Percentiles rank a stretch among this genome's conserved stretches.
These are phyloP conservation scores for Musa troglodytarum DNA, from an alignment of 176 grass and related monocot genomes.

Conservation along the genomic window DNA sequence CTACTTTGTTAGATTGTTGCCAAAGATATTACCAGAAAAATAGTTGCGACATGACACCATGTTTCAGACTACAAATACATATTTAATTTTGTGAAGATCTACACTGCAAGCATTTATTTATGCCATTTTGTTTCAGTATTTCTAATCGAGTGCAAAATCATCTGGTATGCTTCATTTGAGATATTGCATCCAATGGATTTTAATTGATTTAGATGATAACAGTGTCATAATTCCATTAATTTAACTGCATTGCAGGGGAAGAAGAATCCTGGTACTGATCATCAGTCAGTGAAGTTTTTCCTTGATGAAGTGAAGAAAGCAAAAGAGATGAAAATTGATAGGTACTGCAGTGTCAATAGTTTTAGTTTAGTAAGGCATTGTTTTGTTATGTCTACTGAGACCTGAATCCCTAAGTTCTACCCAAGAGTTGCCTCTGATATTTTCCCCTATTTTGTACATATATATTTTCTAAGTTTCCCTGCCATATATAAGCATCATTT, in stretches of 20 bases:
- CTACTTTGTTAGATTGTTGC: background rate
- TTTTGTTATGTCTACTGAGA: background rate
- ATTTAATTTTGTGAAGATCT: background rate
- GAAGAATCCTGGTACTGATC: conserved; percentile 76
- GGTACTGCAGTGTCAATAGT: conserved; percentile 18
- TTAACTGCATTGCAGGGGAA: conserved; percentile 56
- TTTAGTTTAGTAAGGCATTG: background rate
- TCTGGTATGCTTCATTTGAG: background rate
- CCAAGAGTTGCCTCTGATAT: background rate
- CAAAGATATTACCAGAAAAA: background rate
- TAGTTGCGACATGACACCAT: background rate
- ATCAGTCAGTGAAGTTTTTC: conserved; percentile 54
- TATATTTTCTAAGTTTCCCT: too few species aligned
- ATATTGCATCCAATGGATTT: background rate
- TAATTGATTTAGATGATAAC: background rate
- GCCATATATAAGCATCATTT: too few species aligned
- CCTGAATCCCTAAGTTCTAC: background rate
- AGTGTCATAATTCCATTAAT: background rate
- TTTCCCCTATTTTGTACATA: too few species aligned
- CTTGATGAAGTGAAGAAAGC: conserved; percentile 59
- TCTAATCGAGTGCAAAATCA: background rate
- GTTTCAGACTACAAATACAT: background rate
- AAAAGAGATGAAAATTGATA: conserved; percentile 76
- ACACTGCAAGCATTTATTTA: background rate
- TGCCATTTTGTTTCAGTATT: background rate